These are phyloP conservation scores for Xanthoceras sorbifolium DNA, from an alignment of 345 rosid genomes.

Conservation along the genomic window DNA sequence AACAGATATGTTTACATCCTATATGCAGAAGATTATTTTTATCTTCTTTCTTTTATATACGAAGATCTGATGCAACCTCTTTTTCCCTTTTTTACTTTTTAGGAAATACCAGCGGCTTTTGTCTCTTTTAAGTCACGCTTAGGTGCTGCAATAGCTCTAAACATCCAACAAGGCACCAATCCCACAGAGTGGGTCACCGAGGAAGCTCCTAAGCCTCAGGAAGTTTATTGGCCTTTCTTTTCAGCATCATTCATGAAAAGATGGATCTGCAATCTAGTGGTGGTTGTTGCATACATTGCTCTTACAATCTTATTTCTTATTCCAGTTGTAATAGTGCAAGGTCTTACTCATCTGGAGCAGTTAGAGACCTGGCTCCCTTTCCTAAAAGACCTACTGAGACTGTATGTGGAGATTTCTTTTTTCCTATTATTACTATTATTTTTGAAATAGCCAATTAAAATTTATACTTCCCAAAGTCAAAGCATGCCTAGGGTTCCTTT, in stretches of 20 bases:
- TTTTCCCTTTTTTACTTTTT: constrained; percentile 25
- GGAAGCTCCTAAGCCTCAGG: constrained; percentile 81
- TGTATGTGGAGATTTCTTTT: constrained; percentile 50
- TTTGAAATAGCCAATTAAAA: neutral
- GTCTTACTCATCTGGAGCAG: constrained; percentile 85
- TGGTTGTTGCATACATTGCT: constrained; percentile 50
- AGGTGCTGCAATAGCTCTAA: constrained; percentile 75
- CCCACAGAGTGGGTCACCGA: constrained; percentile 93
- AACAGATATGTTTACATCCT: neutral
- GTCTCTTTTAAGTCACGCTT: constrained; percentile 82
- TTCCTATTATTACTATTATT: neutral
- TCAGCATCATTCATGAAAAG: constrained; percentile 72
- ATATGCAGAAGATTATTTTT: neutral
- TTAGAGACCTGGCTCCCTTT: constrained; percentile 81
- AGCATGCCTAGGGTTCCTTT: neutral
- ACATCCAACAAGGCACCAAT: constrained; percentile 77
- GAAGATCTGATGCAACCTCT: constrained; percentile 17
- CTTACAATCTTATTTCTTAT: constrained; percentile 67
- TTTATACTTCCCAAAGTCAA: neutral
- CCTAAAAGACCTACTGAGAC: constrained; percentile 55
- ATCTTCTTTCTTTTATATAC: neutral
- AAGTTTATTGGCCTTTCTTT: constrained; percentile 91
- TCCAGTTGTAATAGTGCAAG: constrained; percentile 86
- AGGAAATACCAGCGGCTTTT: constrained; percentile 92
- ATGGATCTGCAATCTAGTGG: constrained; percentile 71